Base-by-base conservation (phyloP, 495 filamentous ascomycete genomes). In the Pyrenula massariospora region DNA sequence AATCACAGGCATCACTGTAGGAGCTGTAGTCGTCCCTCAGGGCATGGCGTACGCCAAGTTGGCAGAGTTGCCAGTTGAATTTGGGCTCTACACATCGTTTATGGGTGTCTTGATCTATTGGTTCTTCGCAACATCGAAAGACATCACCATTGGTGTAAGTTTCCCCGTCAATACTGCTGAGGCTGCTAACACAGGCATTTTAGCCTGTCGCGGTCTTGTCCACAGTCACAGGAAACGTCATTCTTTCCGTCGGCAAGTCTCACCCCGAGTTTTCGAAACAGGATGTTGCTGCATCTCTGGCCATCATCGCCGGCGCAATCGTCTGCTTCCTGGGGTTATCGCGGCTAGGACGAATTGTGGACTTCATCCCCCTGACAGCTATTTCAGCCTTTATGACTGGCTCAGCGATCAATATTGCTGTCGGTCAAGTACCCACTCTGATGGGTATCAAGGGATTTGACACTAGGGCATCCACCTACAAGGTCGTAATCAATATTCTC, bases 331-430 rank as follows among this genome's bases (percentile, higher is more conserved):
- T 99, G 58, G 93, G 93, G 3, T 69, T 96, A 3, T 70, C 86
- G 48, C 81, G 91, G 11, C 77, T 84, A 25, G 93, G 93, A 19
- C 95, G 91, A 80, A 87, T 99, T 24, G 94, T 97, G 15, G 93
- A 98, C 58, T 85, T 97, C 64, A 98, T 98, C 66, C 85, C 93
- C 0, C 79, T 98, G 25, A 82, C 89, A 1, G 86, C 93, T 1
- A 94, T 97, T 54, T 89, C 87, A 10, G 91, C 93, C 2, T 98
- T 95, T 80, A 97, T 99, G 91, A 97, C 93, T 1, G 93, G 93
- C 5, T 95, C 93, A 0, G 94, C 93, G 23, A 72, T 99, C 68
- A 95, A 82, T 64, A 99, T 99, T 65, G 82, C 82, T 31, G 77
- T 83, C 48, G 92, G 93, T n/a, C 93, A 99, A 71, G 79, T 96